Conservation (phyloP, 2,329 filamentous ascomycete genomes). For the Septoria petroselini region DNA sequence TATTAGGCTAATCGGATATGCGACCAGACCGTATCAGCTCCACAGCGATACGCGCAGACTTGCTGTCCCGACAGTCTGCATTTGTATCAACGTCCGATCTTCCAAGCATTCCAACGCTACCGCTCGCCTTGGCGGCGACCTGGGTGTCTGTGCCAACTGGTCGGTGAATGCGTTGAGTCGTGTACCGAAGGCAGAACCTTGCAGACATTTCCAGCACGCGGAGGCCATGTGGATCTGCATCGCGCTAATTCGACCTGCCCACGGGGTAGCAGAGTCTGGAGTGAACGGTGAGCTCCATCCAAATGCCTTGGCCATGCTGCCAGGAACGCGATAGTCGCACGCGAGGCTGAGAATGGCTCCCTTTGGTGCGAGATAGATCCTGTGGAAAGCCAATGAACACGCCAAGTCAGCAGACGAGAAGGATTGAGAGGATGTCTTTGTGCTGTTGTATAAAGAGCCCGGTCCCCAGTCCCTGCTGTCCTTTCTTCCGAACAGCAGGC, state of each 20-base stretch:
- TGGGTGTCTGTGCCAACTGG: conserved; percentile 1
- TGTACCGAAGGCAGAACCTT: conserved; percentile 2
- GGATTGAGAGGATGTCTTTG: conserved; percentile 1
- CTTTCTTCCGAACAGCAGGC: conserved; percentile 2
- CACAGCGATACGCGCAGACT: neutral
- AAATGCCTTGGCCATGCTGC: conserved; percentile 11
- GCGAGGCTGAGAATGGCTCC: conserved; percentile 3
- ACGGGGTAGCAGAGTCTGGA: conserved; percentile 9
- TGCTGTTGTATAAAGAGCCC: conserved; percentile 7
- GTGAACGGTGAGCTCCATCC: conserved; percentile 4
- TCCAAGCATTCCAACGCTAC: conserved; percentile 9
- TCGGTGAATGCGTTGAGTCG: neutral
- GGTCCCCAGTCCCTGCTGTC: neutral
- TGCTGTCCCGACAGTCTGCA: neutral
- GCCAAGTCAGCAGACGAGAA: conserved; percentile 4
- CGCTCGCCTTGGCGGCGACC: conserved; percentile 3
- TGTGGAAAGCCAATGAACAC: neutral
- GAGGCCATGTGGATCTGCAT: conserved; percentile 6
- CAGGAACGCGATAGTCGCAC: neutral
- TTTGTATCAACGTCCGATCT: conserved; percentile 8
- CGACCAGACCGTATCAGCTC: neutral
- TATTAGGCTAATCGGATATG: conserved; percentile 4
- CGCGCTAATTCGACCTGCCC: conserved; percentile 6
- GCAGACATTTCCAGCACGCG: conserved; percentile 1
- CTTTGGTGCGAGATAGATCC: conserved; percentile 1